phyloP scores from a whole-genome alignment of 2,329 filamentous ascomycete species.

The Fusarium tanahbumbuense region DNA sequence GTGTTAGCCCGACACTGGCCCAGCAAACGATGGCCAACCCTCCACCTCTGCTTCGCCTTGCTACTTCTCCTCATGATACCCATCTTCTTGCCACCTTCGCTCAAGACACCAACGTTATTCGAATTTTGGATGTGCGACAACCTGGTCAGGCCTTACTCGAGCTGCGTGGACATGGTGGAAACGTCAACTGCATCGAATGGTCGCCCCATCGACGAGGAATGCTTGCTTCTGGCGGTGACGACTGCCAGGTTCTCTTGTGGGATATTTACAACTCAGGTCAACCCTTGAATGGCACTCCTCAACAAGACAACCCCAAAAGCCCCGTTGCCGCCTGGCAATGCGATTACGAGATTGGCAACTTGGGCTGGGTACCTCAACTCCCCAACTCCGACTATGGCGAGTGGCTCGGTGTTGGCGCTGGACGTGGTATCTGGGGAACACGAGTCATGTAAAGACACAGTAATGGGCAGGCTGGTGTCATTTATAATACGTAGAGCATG shows the following conservation, averaged over 20 bases:
- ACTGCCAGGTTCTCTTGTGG: constrained; percentile 92
- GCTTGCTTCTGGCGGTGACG: constrained; percentile 90
- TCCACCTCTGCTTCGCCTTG: constrained; percentile 81
- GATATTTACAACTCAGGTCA: constrained; percentile 78
- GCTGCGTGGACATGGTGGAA: constrained; percentile 85
- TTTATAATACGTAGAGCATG: constrained; percentile 22
- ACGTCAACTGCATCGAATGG: constrained; percentile 96
- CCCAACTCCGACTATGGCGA: constrained; percentile 77
- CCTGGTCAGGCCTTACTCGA: constrained; percentile 95
- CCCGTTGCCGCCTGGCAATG: constrained; percentile 85
- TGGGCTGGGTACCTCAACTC: constrained; percentile 84
- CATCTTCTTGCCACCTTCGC: constrained; percentile 98
- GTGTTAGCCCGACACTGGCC: constrained; percentile 78
- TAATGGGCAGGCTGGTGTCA: constrained; percentile 34
- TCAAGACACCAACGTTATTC: constrained; percentile 89
- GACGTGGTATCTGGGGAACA: constrained; percentile 84
- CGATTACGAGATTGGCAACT: constrained; percentile 87
- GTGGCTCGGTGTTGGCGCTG: constrained; percentile 86
- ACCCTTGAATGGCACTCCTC: constrained; percentile 61
- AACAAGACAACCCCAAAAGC: constrained; percentile 68
- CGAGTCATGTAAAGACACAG: constrained; percentile 52
- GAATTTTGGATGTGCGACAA: constrained; percentile 95
- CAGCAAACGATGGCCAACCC: constrained; percentile 82
- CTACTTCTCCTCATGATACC: constrained; percentile 93
- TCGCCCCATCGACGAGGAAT: constrained; percentile 87